Evolutionary conservation across 192 early-diverging fungal genomes (phyloP).

Genomic region (Backusella australiensis): DNA sequence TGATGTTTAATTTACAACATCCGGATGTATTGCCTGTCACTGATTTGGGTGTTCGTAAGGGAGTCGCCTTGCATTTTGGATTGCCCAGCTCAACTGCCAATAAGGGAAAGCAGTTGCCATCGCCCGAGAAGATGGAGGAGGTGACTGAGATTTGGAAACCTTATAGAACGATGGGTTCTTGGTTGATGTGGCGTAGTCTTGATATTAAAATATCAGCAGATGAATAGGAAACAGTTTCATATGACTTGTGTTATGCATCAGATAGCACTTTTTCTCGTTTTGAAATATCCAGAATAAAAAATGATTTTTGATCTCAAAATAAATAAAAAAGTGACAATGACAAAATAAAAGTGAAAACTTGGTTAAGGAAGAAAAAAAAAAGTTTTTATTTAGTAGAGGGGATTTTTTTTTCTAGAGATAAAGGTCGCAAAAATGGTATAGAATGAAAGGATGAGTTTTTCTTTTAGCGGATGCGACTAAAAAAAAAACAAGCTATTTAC

Average conservation of each 20-base stretch:
- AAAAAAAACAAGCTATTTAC: background rate
- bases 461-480: background rate
- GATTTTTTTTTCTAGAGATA: background rate
- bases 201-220: background rate
- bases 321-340: background rate
- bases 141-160: slow-evolving; percentile 61
- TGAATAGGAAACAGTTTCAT: background rate
- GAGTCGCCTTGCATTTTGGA: slow-evolving; percentile 62
- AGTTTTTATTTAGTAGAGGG: background rate
- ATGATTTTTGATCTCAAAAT: background rate
- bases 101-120: slow-evolving; percentile 17
- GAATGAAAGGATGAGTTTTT: background rate
- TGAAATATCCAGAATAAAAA: no score
- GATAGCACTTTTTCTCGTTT: no score
- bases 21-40: slow-evolving; percentile 68
- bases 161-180: slow-evolving; percentile 58
- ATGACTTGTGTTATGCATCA: background rate
- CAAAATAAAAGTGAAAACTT: no score
- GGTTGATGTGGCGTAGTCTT: slow-evolving; percentile 63
- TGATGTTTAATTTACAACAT: slow-evolving; percentile 67
- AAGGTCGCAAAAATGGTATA: background rate
- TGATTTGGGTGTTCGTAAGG: slow-evolving; percentile 64
- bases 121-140: slow-evolving; percentile 48
- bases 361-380: no score
- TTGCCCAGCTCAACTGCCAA: slow-evolving; percentile 8